Conservation (phyloP, 768 basidiomycete genomes). For the Suillus spraguei region DNA sequence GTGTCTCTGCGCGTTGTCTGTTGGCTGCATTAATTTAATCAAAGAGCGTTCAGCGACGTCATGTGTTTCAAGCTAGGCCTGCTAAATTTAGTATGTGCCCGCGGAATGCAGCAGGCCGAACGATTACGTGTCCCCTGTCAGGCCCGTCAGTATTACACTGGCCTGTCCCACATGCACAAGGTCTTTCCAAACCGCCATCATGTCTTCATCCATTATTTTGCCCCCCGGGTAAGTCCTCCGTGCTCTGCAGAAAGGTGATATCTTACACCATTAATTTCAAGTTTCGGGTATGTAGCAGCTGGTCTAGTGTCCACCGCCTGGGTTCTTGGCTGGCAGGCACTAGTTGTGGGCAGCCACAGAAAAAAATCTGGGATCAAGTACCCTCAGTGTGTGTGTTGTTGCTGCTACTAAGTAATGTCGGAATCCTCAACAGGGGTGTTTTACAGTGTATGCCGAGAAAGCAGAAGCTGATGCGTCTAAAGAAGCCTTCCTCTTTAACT, state of each 20-base stretch:
- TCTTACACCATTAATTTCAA: slow-evolving; percentile 10
- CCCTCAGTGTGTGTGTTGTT: slow-evolving; percentile 31
- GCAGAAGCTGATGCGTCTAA: slow-evolving; percentile 29
- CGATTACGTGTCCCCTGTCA: not conserved
- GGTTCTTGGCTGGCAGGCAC: slow-evolving; percentile 28
- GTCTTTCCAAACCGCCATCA: not conserved
- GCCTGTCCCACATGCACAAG: not conserved
- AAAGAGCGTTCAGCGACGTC: not conserved
- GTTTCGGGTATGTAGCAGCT: slow-evolving; percentile 23
- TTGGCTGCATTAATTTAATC: not conserved
- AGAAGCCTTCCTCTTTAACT: slow-evolving; percentile 36
- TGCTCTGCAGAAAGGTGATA: not conserved
- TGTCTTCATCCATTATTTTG: slow-evolving; percentile 10
- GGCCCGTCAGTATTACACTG: not conserved
- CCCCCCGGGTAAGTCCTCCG: slow-evolving; percentile 7
- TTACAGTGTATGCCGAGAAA: slow-evolving; percentile 39
- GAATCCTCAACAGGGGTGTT: not conserved
- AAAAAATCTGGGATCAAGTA: slow-evolving; percentile 30
- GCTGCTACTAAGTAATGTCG: no score
- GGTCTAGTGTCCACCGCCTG: slow-evolving; percentile 27
- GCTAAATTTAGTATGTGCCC: not conserved
- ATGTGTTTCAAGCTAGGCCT: no score
- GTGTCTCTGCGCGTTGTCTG: not conserved
- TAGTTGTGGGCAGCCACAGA: slow-evolving; percentile 26
- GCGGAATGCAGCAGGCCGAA: not conserved